Conservation (phyloP, 371 early-diverging fungal genomes). For the Rhizomucor miehei region DNA sequence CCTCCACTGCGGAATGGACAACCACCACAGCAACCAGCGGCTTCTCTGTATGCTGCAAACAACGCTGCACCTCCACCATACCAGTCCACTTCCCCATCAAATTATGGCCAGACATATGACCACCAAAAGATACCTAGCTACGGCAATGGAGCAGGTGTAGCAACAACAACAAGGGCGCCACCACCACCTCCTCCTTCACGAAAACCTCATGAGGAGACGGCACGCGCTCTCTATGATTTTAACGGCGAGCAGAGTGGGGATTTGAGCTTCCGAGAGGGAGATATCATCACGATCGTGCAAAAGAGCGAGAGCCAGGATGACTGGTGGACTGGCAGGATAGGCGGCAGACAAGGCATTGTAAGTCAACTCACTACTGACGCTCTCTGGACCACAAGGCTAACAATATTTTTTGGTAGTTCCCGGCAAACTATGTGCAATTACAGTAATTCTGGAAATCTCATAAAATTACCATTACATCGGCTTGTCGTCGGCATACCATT, state of each 20-base stretch:
- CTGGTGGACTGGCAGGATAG: conserved; percentile 79
- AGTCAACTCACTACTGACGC: conserved; percentile 15
- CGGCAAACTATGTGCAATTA: conserved; percentile 75
- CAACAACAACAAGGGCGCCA: not conserved
- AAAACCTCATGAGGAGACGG: conserved; percentile 41
- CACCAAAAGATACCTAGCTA: conserved; percentile 1
- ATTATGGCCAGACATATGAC: not conserved
- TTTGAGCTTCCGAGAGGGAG: conserved; percentile 69
- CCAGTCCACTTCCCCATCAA: not conserved
- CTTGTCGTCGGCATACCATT: not conserved
- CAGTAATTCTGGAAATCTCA: conserved; percentile 15
- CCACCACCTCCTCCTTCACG: conserved; percentile 36
- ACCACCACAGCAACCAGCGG: not conserved
- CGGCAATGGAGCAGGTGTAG: not conserved
- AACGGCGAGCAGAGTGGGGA: conserved; percentile 68
- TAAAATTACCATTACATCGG: not conserved
- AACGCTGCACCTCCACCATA: conserved; percentile 2
- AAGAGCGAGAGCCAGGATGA: conserved; percentile 66
- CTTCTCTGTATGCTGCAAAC: conserved; percentile 3
- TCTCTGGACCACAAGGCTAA: not conserved
- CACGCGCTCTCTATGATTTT: conserved; percentile 73
- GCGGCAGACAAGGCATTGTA: conserved; percentile 63
- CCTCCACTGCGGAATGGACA: conserved; percentile 9
- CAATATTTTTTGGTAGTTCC: conserved; percentile 47
- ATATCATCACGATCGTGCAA: conserved; percentile 66